Conservation (phyloP, 805 yeast species). For the Saccharomycopsis javanensis region DNA sequence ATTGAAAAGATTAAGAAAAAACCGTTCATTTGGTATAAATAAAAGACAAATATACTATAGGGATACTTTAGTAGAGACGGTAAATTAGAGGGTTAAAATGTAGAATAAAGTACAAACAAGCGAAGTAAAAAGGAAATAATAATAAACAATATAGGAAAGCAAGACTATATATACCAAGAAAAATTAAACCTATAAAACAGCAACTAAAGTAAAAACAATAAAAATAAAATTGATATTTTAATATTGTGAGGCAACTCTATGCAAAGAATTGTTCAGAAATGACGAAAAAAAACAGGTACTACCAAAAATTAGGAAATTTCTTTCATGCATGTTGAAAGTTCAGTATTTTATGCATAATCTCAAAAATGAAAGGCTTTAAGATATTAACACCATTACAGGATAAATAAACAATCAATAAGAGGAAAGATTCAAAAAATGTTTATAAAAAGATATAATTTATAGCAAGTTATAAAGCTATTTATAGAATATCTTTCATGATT, state of each 20-base stretch:
- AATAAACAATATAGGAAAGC: background rate
- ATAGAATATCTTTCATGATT: background rate
- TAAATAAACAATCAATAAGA: too few species aligned
- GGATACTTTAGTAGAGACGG: too few species aligned
- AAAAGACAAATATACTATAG: too few species aligned
- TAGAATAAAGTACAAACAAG: background rate
- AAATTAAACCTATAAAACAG: background rate
- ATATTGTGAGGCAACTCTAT: background rate
- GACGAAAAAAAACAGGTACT: background rate
- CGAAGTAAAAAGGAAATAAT: background rate
- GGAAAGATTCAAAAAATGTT: too few species aligned
- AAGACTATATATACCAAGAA: background rate
- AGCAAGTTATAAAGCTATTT: too few species aligned
- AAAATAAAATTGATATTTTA: background rate
- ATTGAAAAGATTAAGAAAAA: background rate
- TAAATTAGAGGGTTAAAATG: background rate
- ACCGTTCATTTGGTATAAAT: background rate
- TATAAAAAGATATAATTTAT: background rate
- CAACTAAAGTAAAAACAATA: background rate
- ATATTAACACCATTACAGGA: background rate
- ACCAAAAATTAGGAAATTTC: background rate
- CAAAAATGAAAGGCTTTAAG: background rate
- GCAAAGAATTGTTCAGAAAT: background rate
- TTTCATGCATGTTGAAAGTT: conserved; percentile 1
- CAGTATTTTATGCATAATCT: background rate